A percentile compares a stretch with the other conserved stretches of the same genome.
phyloP scores from a whole-genome alignment of 2,329 filamentous ascomycete genomes.

The Colletotrichum trifolii region DNA sequence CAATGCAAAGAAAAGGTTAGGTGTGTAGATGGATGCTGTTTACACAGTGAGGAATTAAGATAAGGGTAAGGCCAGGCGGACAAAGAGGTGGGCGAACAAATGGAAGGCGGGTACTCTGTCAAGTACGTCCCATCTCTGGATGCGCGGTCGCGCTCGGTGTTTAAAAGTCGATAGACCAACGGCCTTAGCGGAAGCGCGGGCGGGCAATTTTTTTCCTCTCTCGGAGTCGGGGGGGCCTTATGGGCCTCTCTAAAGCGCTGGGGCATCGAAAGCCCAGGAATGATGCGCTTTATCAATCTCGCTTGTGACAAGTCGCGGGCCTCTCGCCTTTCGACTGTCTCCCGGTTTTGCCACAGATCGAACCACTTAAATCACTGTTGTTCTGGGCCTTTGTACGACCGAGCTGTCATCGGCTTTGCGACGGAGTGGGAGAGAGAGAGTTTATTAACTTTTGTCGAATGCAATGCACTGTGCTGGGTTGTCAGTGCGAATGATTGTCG shows the following conservation, averaged over 20 bases:
- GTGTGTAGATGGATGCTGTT: background rate
- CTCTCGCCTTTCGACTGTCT: slow-evolving; percentile 36
- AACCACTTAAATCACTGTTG: slow-evolving; percentile 16
- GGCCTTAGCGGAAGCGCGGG: slow-evolving; percentile 29
- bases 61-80: background rate
- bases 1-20: slow-evolving; percentile 27
- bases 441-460: no score
- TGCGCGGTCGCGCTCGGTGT: slow-evolving; percentile 8
- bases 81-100: no score
- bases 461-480: no score
- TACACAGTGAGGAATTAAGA: background rate
- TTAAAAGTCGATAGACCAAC: slow-evolving; percentile 17
- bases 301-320: slow-evolving; percentile 36
- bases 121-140: background rate
- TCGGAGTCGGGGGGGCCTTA: background rate
- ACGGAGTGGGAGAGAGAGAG: no score
- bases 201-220: slow-evolving; percentile 29
- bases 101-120: no score
- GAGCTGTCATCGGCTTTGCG: no score
- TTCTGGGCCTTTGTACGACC: background rate
- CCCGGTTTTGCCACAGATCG: slow-evolving; percentile 36
- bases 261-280: slow-evolving; percentile 27
- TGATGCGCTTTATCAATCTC: slow-evolving; percentile 37
- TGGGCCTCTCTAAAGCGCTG: slow-evolving; percentile 18
- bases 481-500: no score